A percentile compares a stretch with the other conserved stretches of the same genome.
Evolutionary conservation across 768 basidiomycete genomes (phyloP).

Genomic region (Clathrus columnatus): DNA sequence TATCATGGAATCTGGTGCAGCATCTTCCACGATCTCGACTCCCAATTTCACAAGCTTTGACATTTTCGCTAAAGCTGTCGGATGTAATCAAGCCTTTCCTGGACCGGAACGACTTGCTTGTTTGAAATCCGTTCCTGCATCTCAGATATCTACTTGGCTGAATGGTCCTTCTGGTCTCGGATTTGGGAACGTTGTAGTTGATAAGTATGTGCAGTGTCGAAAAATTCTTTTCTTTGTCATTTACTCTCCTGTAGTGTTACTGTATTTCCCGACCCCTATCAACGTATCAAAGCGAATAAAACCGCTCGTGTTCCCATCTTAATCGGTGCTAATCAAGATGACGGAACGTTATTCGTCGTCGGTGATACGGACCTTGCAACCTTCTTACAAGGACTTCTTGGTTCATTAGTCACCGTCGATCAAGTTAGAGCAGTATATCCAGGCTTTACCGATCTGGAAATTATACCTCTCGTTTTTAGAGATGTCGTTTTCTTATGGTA

Average conservation of each 20-base stretch:
- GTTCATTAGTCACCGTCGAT: slow-evolving; percentile 5
- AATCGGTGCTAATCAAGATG: slow-evolving; percentile 16
- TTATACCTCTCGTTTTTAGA: slow-evolving; percentile 14
- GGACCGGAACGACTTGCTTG: slow-evolving; percentile 18
- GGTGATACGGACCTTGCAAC: slow-evolving; percentile 13
- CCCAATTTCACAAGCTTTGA: slow-evolving; percentile 29
- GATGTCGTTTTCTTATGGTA: slow-evolving; percentile 16
- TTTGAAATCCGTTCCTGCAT: slow-evolving; percentile 17
- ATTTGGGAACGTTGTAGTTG: slow-evolving; percentile 6
- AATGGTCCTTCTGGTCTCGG: slow-evolving; percentile 11
- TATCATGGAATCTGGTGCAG: slow-evolving; percentile 36
- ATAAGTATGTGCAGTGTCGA: slow-evolving; percentile 3
- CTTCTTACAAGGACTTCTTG: slow-evolving; percentile 8
- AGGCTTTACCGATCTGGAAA: slow-evolving; percentile 14
- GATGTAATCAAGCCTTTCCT: slow-evolving; percentile 15
- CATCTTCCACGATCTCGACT: background rate
- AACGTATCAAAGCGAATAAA: slow-evolving; percentile 13
- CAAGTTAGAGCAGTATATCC: slow-evolving; percentile 16
- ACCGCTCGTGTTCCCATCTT: slow-evolving; percentile 16
- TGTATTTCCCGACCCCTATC: slow-evolving; percentile 12
- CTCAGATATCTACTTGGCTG: slow-evolving; percentile 14
- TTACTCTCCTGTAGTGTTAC: background rate
- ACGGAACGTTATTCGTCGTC: slow-evolving; percentile 15
- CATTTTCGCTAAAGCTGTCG: slow-evolving; percentile 12
- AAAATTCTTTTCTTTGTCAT: slow-evolving; percentile 1